Percentiles rank a stretch among this genome's conserved stretches.
Evolutionary conservation across 768 basidiomycete species (phyloP).

Genomic region (Lactifluus piperatus): DNA sequence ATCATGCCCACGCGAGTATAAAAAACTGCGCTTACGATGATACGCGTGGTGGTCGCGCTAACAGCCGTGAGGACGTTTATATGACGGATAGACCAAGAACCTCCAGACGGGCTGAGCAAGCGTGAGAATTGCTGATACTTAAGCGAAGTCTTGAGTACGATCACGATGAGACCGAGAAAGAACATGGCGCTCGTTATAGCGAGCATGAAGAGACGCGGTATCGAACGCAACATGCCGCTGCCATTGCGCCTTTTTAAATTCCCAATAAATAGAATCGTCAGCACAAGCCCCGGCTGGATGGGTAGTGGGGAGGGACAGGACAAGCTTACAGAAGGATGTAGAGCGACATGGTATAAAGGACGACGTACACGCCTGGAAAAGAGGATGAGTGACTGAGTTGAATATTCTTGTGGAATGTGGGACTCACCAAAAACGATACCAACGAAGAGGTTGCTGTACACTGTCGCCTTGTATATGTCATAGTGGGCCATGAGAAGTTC

Average conservation of each 20-base stretch:
- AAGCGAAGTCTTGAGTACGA: slow-evolving; percentile 9
- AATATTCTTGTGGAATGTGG: background rate
- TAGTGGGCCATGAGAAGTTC: slow-evolving; percentile 1
- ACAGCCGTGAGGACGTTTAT: background rate
- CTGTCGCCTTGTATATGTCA: background rate
- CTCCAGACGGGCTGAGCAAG: background rate
- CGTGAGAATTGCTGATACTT: background rate
- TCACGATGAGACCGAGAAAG: background rate
- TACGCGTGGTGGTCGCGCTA: background rate
- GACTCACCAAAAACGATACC: slow-evolving; percentile 11
- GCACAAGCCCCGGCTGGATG: background rate
- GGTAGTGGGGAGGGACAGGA: background rate
- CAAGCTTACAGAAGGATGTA: slow-evolving; percentile 12
- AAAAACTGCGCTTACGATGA: background rate
- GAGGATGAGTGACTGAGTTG: background rate
- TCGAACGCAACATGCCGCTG: background rate
- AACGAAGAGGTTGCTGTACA: slow-evolving; percentile 3
- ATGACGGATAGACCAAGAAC: background rate
- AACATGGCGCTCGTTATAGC: slow-evolving; percentile 4
- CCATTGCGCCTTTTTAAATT: background rate
- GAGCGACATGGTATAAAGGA: slow-evolving; percentile 7
- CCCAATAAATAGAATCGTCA: background rate
- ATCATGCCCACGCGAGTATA: background rate
- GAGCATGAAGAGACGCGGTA: slow-evolving; percentile 11
- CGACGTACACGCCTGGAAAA: slow-evolving; percentile 8